Evolutionary conservation across 805 yeast species (phyloP), one percentile per base, ranked within the genome.

Genomic region (Wickerhamiella spandovensis): DNA sequence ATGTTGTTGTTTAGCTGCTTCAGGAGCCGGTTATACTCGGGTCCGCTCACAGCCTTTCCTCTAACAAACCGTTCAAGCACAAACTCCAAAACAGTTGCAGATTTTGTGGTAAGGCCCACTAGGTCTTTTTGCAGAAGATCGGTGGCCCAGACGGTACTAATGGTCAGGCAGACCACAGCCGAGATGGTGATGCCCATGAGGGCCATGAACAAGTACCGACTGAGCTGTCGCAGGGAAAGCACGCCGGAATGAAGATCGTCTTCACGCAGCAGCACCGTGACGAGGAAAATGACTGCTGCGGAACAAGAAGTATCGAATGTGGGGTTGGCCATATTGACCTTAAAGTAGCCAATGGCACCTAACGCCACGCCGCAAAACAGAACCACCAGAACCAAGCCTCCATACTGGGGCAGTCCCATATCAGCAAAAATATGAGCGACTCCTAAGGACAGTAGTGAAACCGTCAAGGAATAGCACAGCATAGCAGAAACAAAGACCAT

Each of bases 271-370:
- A 85, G 72, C 52, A 84, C 79, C 0, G 87, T 75, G 2, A 84
- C 79, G 22, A 84, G 66, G 3, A 83, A 74, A 48, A 84, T 83
- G 7, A 84, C 78, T 1, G 89, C 84, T 46, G 84, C 67, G 0
- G 88, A 79, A 58, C 92, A 82, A 0, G 95, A 90, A 12, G 90
- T 84, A 57, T 82, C 83, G 65, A 84, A 85, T 0, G 84, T 81
- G 18, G 76, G 81, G 58, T 75, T 77, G 57, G 75, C 73, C 48
- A 84, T 76, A 52, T 74, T 71, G 58, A 81, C 86, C 55, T 86
- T 85, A 69, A 77, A 71, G 58, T 72, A 81, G 1, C 92, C 82
- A 25, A 86, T 74, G 15, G 74, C 54, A 0, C 92, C 92, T 22
- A 84, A 66, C 0, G 85, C 76, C 2, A 60, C 48, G 74, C 79